phyloP scores from a whole-genome alignment of 140 eudicot species.

The Erigeron philadelphicus region DNA sequence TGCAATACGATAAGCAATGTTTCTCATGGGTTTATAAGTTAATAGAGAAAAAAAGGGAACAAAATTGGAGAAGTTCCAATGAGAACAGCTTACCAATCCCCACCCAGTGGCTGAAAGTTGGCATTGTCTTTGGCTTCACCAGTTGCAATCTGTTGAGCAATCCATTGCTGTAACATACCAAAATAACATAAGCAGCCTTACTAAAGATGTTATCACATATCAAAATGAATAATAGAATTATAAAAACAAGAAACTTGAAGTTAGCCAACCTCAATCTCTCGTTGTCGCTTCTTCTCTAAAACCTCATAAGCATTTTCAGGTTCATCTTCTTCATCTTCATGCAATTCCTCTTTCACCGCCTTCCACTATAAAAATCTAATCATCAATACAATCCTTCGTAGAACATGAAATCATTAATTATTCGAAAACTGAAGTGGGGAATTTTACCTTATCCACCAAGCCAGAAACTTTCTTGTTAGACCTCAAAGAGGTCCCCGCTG shows the following conservation, averaged over 20 bases:
- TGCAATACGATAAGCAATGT: neutral
- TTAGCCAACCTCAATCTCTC: constrained; percentile 80
- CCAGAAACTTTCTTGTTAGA: constrained; percentile 93
- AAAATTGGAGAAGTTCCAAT: neutral
- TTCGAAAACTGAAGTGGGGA: neutral
- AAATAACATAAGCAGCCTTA: constrained; percentile 9
- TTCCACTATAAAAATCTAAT: constrained; percentile 58
- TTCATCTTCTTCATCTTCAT: constrained; percentile 78
- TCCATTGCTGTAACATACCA: constrained; percentile 66
- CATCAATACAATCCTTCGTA: constrained; percentile 10
- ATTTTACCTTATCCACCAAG: constrained; percentile 84
- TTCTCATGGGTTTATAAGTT: neutral
- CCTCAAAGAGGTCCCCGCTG: constrained; percentile 57
- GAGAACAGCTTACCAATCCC: constrained; percentile 65
- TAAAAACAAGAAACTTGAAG: neutral
- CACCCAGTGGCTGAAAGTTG: constrained; percentile 96
- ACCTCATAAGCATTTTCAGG: constrained; percentile 58
- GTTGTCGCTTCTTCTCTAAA: constrained; percentile 73
- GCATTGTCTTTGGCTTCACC: constrained; percentile 96
- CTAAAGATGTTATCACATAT: neutral
- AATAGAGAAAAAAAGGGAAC: neutral
- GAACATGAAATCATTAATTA: neutral
- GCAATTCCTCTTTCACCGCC: constrained; percentile 90
- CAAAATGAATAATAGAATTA: neutral
- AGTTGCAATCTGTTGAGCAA: constrained; percentile 79